phyloP scores from a whole-genome alignment of 768 basidiomycete species.

The Russula earlei region DNA sequence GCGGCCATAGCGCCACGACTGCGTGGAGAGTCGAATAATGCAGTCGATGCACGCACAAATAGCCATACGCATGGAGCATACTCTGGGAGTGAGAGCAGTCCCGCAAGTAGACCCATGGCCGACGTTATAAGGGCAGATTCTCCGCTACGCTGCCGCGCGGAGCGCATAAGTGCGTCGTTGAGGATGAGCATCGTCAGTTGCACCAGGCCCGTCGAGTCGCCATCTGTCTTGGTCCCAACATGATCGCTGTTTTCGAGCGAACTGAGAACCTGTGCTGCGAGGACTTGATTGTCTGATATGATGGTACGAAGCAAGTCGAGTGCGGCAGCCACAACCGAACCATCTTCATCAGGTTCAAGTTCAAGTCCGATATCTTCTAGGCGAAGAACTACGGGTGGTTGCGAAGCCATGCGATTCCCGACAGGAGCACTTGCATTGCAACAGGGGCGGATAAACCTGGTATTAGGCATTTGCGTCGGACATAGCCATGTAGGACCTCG shows the following conservation, averaged over 20 bases:
- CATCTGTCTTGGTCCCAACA: slow-evolving; percentile 40
- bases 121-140: slow-evolving; percentile 64
- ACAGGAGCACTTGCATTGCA: neutral
- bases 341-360: slow-evolving; percentile 49
- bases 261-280: slow-evolving; percentile 57
- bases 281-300: slow-evolving; percentile 56
- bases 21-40: slow-evolving; percentile 68
- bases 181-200: slow-evolving; percentile 75
- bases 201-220: slow-evolving; percentile 59
- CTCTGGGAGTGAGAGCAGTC: slow-evolving; percentile 60
- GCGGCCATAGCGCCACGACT: slow-evolving; percentile 52
- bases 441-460: slow-evolving; percentile 18
- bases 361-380: slow-evolving; percentile 71
- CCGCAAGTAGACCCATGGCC: slow-evolving; percentile 72
- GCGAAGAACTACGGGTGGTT: slow-evolving; percentile 28
- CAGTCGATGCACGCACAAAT: slow-evolving; percentile 69
- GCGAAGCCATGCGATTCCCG: neutral
- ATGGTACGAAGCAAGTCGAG: slow-evolving; percentile 74
- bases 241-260: slow-evolving; percentile 48
- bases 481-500: slow-evolving; percentile 73
- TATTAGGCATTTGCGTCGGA: slow-evolving; percentile 45
- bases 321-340: slow-evolving; percentile 56
- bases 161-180: slow-evolving; percentile 60
- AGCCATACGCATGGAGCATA: slow-evolving; percentile 85
- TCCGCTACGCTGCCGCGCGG: slow-evolving; percentile 28